A percentile compares a stretch with the other conserved stretches of the same genome.
These are phyloP conservation scores for Scutellaria minor DNA, from an alignment of 257 asterid species.

Conservation along the genomic window DNA sequence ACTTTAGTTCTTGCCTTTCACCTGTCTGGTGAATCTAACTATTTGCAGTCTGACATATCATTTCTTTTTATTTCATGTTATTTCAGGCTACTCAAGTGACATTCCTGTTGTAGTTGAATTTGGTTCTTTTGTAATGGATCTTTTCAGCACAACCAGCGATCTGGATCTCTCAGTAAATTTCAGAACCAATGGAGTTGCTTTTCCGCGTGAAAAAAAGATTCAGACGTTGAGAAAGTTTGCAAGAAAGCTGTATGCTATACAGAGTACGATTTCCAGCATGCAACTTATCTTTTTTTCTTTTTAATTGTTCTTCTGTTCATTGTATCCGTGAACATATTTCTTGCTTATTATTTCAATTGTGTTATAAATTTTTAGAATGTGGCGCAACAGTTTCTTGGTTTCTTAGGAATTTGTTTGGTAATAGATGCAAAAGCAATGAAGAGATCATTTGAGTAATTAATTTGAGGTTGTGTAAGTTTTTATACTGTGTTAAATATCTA, in stretches of 20 bases:
- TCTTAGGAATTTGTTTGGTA: conserved; percentile 17
- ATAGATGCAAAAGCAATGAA: neutral
- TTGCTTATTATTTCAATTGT: conserved; percentile 17
- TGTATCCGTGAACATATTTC: conserved; percentile 14
- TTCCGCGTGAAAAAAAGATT: conserved; percentile 77
- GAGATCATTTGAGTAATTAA: conserved; percentile 19
- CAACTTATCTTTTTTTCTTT: conserved; percentile 5
- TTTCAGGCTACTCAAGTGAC: conserved; percentile 59
- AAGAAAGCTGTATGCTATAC: conserved; percentile 68
- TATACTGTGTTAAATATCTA: neutral
- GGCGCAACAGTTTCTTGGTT: conserved; percentile 1
- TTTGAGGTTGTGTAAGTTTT: neutral
- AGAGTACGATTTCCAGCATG: conserved; percentile 53
- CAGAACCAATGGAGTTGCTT: conserved; percentile 38
- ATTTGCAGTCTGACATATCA: conserved; percentile 11
- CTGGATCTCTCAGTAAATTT: conserved; percentile 88
- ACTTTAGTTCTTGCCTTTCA: conserved; percentile 12
- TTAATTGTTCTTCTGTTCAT: neutral
- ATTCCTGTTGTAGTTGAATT: conserved; percentile 80
- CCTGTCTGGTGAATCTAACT: conserved; percentile 9
- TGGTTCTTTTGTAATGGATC: conserved; percentile 93
- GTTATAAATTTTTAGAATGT: neutral
- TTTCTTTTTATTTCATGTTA: conserved; percentile 18
- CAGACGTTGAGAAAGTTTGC: conserved; percentile 80
- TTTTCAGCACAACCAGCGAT: conserved; percentile 76